A percentile compares a stretch with the other conserved stretches of the same genome.
Conservation (phyloP, 208 protist genomes). For the Leishmania gerbilli region DNA sequence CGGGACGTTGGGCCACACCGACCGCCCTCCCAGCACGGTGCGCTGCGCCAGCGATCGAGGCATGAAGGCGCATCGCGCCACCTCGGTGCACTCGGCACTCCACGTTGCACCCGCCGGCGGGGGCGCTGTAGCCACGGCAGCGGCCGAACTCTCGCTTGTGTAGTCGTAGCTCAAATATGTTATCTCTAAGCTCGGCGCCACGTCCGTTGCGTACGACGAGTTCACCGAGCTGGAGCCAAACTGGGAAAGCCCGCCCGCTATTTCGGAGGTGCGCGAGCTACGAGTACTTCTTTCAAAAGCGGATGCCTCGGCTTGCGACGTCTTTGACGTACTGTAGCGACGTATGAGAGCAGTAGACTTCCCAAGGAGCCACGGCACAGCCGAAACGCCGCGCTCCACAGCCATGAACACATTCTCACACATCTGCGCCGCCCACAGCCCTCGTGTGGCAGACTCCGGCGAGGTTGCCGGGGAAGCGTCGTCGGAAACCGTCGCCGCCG, state of each 20-base stretch:
- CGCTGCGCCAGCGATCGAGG: conserved; percentile 23
- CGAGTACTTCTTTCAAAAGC: neutral
- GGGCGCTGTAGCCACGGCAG: neutral
- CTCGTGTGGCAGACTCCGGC: neutral
- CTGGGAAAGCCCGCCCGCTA: neutral
- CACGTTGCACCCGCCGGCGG: conserved; percentile 9
- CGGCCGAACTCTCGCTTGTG: neutral
- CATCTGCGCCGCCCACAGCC: conserved; percentile 14
- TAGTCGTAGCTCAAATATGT: conserved; percentile 8
- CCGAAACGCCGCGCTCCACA: conserved; percentile 20
- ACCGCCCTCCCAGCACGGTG: conserved; percentile 17
- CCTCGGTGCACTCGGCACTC: conserved; percentile 35
- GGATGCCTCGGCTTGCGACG: neutral
- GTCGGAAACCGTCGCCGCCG: neutral
- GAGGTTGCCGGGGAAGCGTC: neutral
- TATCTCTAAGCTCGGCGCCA: neutral
- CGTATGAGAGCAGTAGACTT: conserved; percentile 17
- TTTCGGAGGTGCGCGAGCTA: neutral
- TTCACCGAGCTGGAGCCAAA: neutral
- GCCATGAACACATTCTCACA: conserved; percentile 1
- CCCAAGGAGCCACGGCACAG: conserved; percentile 26
- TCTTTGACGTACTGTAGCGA: neutral
- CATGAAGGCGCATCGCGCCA: conserved; percentile 38
- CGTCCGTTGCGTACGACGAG: neutral
- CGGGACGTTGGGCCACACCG: conserved; percentile 31